Base-by-base conservation (phyloP, 2,329 filamentous ascomycete species). In the Fusarium agapanthi region DNA sequence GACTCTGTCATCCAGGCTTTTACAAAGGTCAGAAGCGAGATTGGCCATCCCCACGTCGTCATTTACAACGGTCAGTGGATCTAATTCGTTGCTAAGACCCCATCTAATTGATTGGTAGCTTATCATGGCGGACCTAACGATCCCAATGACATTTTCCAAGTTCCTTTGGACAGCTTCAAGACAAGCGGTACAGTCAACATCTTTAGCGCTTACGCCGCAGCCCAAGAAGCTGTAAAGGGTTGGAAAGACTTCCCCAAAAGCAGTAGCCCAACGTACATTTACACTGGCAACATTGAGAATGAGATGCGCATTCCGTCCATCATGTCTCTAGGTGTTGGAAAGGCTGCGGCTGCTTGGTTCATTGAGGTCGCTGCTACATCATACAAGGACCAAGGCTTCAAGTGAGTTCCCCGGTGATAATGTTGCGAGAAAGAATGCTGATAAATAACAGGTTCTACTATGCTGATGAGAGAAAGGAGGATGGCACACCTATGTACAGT, bases 81-180 rank as follows among this genome's bases (percentile, higher is more conserved):
- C 9, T 0, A 1, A 7, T 9, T 14, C 1, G 0, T 5, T 0
- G 28, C 0, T 5, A 0, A 0, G 22, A 3, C 10, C 2, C 3
- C 3, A 1, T 6, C 30, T 60, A 6, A 67, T 26, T 6, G 2
- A 2, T 4, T 1, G 15, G 3, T 1, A 67, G 65, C 65, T 9
- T 67, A 12, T 6, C 34, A 32, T 22, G 34, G 43, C 14, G 14
- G 1, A 1, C 20, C 16, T 0, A 58, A 61, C n/a, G 11, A 38
- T 11, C 32, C 37, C 11, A 45, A 32, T 8, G 26, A 64, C 26
- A 16, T 67, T 2, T 69, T 69, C 4, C 24, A 69, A 15, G 44
- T 68, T 7, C 3, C 43, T 7, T 5, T 64, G 0, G 57, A 64
- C 0, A 16, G 24, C 13, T 68, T 68, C 24, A 50, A 69, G 13